Evolutionary conservation across 345 rosid species (phyloP).

Genomic region (Corchorus capsularis): DNA sequence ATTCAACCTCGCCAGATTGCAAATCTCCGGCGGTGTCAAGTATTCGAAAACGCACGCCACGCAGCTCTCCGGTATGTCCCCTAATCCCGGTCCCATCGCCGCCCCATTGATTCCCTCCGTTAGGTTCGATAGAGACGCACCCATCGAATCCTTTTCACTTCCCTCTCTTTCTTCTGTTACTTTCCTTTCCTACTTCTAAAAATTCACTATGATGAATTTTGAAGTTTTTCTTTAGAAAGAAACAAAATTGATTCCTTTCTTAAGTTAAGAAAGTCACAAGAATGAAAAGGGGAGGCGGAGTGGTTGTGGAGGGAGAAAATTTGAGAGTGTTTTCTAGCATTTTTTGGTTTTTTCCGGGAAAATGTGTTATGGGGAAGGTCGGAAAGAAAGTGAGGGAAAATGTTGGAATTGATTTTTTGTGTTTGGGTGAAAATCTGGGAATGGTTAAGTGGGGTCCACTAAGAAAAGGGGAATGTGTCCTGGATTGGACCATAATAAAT

Average conservation of each 20-base stretch:
- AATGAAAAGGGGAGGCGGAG: neutral
- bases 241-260: neutral
- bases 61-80: slow-evolving; percentile 94
- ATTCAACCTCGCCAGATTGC: slow-evolving; percentile 85
- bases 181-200: neutral
- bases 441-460: neutral
- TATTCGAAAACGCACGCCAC: slow-evolving; percentile 83
- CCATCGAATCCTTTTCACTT: slow-evolving; percentile 41
- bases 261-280: slow-evolving; percentile 12
- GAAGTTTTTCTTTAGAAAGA: neutral
- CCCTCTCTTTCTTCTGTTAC: neutral
- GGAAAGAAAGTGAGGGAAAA: neutral
- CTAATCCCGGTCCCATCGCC: slow-evolving; percentile 61
- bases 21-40: slow-evolving; percentile 95
- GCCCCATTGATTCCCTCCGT: slow-evolving; percentile 61
- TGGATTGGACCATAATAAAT: neutral
- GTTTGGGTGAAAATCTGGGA: neutral
- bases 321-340: neutral
- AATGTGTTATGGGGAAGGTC: neutral
- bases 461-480: neutral
- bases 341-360: slow-evolving; percentile 23
- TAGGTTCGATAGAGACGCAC: slow-evolving; percentile 78
- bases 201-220: neutral
- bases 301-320: slow-evolving; percentile 9
- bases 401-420: neutral